Evolutionary conservation across 73 alveolate genomes (phyloP), one percentile per base, ranked within the genome.

Genomic region (Stentor roeselii): DNA sequence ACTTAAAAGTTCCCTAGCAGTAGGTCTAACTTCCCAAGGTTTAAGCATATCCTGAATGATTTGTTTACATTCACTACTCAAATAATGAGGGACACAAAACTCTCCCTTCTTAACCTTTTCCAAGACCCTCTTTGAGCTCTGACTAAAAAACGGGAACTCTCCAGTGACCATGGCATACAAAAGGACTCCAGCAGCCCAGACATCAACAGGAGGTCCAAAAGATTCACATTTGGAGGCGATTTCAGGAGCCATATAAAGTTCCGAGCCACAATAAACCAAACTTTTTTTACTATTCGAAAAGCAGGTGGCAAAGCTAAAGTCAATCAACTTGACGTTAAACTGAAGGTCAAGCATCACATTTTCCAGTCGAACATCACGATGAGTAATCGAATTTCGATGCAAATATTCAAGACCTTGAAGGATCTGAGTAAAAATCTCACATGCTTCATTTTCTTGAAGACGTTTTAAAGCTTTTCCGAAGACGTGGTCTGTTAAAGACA

Each of bases 361-460:
- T 60, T 82, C 88, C 4, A 82, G 83, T 59, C 67, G 60, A 3
- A 82, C 67, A 32, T 82, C 88, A 27, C 88, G 60, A 42, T 82
- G 88, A n/a, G 94, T 85, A 27, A 88, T 86, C 30, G 75, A 39
- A 42, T 77, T 35, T 32, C 76, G n/a, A 58, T 88, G 94, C 3
- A 84, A 85, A 50, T 85, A 88, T 36, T 88, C 37, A 36, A 88
- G 42, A 34, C 89, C 87, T 3, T 82, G 15, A 3, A 85, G 84
- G 36, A 88, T 84, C 75, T 88, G 82, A 15, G 82, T 74, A 58
- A 88, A 85, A 11, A 88, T 36, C 38, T 59, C 39, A 35, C 86
- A 85, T 2, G 91, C 91, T 78, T 88, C 91, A 21, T 59, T 30
- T 41, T 88, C 94, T 30, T 82, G 80, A 83, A 88, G 32, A 59